Evolutionary conservation across 495 filamentous ascomycete species (phyloP).

Genomic region (Baudoinia panamericana): DNA sequence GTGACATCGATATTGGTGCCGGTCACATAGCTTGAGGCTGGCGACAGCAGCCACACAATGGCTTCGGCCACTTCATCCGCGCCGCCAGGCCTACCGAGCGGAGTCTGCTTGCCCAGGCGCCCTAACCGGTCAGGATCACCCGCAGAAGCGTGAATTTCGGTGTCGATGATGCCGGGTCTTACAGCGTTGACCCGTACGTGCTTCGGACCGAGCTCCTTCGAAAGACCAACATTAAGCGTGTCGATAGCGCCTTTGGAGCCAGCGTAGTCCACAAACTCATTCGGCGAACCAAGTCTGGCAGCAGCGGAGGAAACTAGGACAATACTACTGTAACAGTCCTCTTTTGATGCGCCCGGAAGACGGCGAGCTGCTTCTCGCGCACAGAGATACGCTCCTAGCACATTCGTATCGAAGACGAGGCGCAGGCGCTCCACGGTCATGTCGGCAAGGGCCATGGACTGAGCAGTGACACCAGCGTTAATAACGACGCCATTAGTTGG

Average conservation of each 20-base stretch:
- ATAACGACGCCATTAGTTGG: constrained; percentile 12
- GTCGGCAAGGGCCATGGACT: constrained; percentile 7
- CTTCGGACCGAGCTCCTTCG: constrained; percentile 15
- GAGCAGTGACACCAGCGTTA: constrained; percentile 12
- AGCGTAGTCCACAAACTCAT: constrained; percentile 15
- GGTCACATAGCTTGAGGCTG: constrained; percentile 3
- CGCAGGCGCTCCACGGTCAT: constrained; percentile 3
- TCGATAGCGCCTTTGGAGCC: constrained; percentile 16
- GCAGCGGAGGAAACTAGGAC: constrained; percentile 13
- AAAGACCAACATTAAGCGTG: constrained; percentile 5
- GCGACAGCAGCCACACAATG: constrained; percentile 9
- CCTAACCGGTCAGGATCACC: constrained; percentile 7
- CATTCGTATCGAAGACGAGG: constrained; percentile 13
- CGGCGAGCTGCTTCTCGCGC: constrained; percentile 9
- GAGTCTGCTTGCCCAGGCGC: constrained; percentile 3
- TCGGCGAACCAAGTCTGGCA: constrained; percentile 7
- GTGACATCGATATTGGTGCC: constrained; percentile 6
- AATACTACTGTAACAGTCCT: constrained; percentile 2
- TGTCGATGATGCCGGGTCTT: constrained; percentile 11
- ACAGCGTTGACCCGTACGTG: constrained; percentile 10
- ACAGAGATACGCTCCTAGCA: constrained; percentile 13
- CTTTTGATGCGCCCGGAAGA: background rate
- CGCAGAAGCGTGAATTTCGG: constrained; percentile 11
- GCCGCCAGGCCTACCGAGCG: constrained; percentile 8
- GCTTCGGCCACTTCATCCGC: constrained; percentile 9